Conservation (phyloP, 257 asterid species). For the Penstemon davidsonii region DNA sequence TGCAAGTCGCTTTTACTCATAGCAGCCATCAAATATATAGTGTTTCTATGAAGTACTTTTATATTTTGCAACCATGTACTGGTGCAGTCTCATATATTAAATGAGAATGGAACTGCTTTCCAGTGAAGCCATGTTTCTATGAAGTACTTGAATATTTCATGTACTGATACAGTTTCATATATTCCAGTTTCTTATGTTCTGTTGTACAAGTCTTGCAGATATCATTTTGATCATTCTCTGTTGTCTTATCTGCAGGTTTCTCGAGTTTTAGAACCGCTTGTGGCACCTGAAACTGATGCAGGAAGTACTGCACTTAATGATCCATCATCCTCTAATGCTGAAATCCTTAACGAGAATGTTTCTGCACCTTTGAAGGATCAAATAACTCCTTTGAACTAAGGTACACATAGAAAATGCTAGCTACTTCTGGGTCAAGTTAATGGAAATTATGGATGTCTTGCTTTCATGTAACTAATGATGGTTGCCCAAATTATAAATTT, state of each 20-base stretch:
- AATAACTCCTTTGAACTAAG: slow-evolving; percentile 40
- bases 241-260: slow-evolving; percentile 35
- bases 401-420: slow-evolving; percentile 34
- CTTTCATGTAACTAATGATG: slow-evolving; percentile 18
- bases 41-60: neutral
- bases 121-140: neutral
- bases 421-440: slow-evolving; percentile 21
- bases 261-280: slow-evolving; percentile 31
- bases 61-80: slow-evolving; percentile 14
- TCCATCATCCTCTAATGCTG: slow-evolving; percentile 32
- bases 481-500: neutral
- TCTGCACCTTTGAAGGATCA: slow-evolving; percentile 41
- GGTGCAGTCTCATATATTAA: slow-evolving; percentile 3
- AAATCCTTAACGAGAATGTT: slow-evolving; percentile 37
- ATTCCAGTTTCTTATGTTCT: neutral
- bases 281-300: slow-evolving; percentile 35
- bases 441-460: slow-evolving; percentile 11
- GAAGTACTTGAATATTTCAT: too few relatives aligned
- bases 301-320: slow-evolving; percentile 37
- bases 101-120: neutral
- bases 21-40: too few relatives aligned
- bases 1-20: too few relatives aligned
- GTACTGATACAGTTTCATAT: too few relatives aligned
- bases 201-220: neutral
- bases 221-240: slow-evolving; percentile 20